Percentiles rank a stretch among this genome's conserved stretches.
These are phyloP conservation scores for Colletotrichum endophyticum DNA, from an alignment of 2,329 filamentous ascomycete species.

Conservation along the genomic window DNA sequence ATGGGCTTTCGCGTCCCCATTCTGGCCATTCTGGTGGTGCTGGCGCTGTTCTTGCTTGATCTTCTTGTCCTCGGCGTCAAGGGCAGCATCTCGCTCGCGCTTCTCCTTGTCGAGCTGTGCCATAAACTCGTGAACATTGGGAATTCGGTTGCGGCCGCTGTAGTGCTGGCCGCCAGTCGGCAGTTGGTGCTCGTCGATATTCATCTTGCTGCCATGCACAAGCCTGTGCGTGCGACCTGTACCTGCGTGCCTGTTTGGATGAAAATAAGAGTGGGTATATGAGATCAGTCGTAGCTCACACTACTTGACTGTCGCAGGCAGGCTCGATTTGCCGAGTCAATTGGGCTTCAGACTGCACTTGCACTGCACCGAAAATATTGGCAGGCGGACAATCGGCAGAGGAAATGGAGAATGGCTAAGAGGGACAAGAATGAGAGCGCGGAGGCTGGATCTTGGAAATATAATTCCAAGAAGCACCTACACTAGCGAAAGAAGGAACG, in stretches of 20 bases:
- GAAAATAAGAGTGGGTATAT: background rate
- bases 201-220: slow-evolving; percentile 33
- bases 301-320: background rate
- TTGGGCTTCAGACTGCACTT: background rate
- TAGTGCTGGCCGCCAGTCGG: slow-evolving; percentile 70
- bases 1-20: slow-evolving; percentile 45
- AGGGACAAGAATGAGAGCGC: background rate
- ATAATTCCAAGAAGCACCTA: background rate
- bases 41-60: slow-evolving; percentile 31
- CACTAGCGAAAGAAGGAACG: background rate
- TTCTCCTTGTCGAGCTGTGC: slow-evolving; percentile 81
- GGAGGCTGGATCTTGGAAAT: background rate
- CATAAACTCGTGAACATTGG: slow-evolving; percentile 86
- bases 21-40: background rate
- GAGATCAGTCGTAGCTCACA: background rate
- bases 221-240: background rate
- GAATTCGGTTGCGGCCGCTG: slow-evolving; percentile 82
- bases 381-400: background rate
- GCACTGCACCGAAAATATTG: slow-evolving; percentile 1
- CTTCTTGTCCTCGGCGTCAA: slow-evolving; percentile 62
- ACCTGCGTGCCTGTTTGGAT: background rate
- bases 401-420: background rate
- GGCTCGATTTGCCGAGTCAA: background rate
- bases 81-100: slow-evolving; percentile 71
- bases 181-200: slow-evolving; percentile 42